Evolutionary conservation across 257 asterid genomes (phyloP).

Genomic region (Lycium ferocissimum): DNA sequence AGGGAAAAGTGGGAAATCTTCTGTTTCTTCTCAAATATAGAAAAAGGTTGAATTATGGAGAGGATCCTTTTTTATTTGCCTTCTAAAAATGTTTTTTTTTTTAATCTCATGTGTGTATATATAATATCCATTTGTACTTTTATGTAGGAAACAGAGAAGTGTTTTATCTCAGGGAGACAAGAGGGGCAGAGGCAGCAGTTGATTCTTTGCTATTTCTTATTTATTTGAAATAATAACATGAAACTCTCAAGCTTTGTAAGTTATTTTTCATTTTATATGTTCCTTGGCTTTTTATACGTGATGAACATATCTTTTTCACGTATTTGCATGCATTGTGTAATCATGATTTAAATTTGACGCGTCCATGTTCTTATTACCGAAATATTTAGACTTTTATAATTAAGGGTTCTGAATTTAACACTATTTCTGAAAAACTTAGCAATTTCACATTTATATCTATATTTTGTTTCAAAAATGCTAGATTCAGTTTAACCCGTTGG

Average conservation of each 20-base stretch:
- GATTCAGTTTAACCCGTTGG: neutral
- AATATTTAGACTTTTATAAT: neutral
- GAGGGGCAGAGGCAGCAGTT: neutral
- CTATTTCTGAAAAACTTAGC: no score
- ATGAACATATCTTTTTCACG: no score
- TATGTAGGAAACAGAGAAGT: no score
- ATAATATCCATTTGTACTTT: neutral
- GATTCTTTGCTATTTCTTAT: neutral
- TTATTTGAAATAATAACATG: constrained; percentile 38
- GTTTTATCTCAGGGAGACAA: neutral
- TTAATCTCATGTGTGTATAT: neutral
- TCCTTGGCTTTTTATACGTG: no score
- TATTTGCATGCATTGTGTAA: no score
- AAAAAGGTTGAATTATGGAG: neutral
- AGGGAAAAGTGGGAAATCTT: neutral
- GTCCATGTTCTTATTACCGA: neutral
- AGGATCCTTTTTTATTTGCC: neutral
- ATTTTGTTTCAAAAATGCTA: neutral
- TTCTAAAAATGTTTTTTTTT: neutral
- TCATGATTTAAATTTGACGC: neutral
- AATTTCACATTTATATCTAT: no score
- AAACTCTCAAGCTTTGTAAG: constrained; percentile 37
- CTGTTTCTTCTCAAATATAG: neutral
- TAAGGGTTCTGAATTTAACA: neutral
- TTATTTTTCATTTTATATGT: neutral